Percentiles rank a stretch among this genome's conserved stretches.
phyloP scores from a whole-genome alignment of 345 rosid species.

The Lumnitzera racemosa region DNA sequence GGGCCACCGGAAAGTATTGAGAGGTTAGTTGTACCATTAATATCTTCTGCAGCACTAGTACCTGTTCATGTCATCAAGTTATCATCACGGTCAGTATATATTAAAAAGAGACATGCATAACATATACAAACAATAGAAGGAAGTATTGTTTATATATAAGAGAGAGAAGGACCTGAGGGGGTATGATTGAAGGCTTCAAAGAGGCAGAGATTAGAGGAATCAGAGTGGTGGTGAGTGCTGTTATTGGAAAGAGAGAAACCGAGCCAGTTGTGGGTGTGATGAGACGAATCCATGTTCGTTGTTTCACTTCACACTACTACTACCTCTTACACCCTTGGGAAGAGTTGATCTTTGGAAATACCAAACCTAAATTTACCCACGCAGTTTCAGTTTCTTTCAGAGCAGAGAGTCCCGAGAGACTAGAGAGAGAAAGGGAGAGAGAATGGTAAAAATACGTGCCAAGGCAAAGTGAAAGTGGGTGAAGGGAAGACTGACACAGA shows the following conservation, averaged over 20 bases:
- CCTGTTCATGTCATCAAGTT: neutral
- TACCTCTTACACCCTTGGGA: neutral
- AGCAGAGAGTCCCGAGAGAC: slow-evolving; percentile 16
- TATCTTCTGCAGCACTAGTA: slow-evolving; percentile 13
- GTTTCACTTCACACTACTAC: slow-evolving; percentile 16
- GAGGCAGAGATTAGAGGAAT: slow-evolving; percentile 33
- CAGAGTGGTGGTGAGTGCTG: slow-evolving; percentile 14
- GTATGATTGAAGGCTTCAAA: slow-evolving; percentile 37
- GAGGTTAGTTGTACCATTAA: slow-evolving; percentile 25
- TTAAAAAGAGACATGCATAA: neutral
- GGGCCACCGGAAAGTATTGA: slow-evolving; percentile 54
- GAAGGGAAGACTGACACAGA: slow-evolving; percentile 37
- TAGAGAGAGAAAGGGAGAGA: slow-evolving; percentile 12
- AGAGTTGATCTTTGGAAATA: slow-evolving; percentile 31
- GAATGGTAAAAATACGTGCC: neutral
- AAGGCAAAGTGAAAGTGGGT: slow-evolving; percentile 17
- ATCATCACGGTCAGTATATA: neutral
- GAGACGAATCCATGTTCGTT: slow-evolving; percentile 31
- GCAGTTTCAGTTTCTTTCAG: neutral
- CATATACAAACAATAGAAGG: neutral
- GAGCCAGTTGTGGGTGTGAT: slow-evolving; percentile 28
- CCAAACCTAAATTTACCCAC: slow-evolving; percentile 3
- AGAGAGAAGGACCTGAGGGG: slow-evolving; percentile 6
- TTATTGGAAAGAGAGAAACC: slow-evolving; percentile 45
- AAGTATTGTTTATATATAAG: neutral